These are phyloP conservation scores for Yamadazyma blattariae DNA, from an alignment of 1,139 yeast genomes.

Conservation along the genomic window DNA sequence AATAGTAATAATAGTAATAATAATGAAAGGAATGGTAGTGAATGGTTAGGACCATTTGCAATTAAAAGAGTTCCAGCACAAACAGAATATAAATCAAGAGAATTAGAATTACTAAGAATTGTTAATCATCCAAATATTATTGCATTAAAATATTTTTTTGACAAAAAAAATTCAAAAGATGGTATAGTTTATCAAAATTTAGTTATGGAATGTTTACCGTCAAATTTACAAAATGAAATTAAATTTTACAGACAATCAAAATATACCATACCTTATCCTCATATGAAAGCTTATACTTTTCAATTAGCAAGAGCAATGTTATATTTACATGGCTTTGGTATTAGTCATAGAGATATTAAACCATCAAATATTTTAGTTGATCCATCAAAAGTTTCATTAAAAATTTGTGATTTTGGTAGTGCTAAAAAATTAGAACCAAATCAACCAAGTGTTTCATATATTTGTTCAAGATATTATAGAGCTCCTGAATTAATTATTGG, in stretches of 20 bases:
- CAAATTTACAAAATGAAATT: conserved; percentile 71
- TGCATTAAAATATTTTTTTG: conserved; percentile 61
- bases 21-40: conserved; percentile 8
- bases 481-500: conserved; percentile 89
- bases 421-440: conserved; percentile 87
- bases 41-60: conserved; percentile 78
- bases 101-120: conserved; percentile 67
- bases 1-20: background rate
- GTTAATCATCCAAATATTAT: conserved; percentile 81
- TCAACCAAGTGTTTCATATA: conserved; percentile 94
- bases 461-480: conserved; percentile 93
- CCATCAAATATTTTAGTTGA: conserved; percentile 92
- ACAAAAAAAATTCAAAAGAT: conserved; percentile 58
- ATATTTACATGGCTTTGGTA: conserved; percentile 74
- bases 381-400: conserved; percentile 78
- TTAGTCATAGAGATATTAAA: conserved; percentile 83
- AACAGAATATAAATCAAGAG: conserved; percentile 79
- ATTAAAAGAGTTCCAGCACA: conserved; percentile 82
- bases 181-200: conserved; percentile 70
- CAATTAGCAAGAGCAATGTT: conserved; percentile 82
- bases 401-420: conserved; percentile 97
- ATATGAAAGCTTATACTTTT: conserved; percentile 74
- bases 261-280: conserved; percentile 66
- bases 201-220: conserved; percentile 86
- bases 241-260: conserved; percentile 64